Base-by-base conservation (phyloP, 768 basidiomycete species). In the Suillus plorans region DNA sequence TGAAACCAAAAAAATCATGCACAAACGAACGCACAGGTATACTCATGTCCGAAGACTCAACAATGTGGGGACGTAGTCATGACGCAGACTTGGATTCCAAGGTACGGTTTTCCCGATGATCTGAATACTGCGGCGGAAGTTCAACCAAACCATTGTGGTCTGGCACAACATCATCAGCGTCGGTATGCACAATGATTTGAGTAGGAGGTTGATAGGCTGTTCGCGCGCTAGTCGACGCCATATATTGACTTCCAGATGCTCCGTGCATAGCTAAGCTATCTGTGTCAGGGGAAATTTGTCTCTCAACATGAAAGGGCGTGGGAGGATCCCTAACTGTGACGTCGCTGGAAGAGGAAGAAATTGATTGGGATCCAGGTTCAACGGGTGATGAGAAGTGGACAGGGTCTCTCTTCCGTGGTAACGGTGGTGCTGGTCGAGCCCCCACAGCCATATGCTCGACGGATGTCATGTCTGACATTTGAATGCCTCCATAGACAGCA, bases 91-190 rank as follows among this genome's bases (percentile, higher is more conserved):
- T 64, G 22, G 61, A 18, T 50, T 34, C 44, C 31, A 9, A 14
- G 36, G 41, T 34, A 49, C 5, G 14, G 44, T 70, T 61, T 56
- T 71, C 71, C 20, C 80, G 82, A 41, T 83, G 78, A 64, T 85
- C 87, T 28, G 81, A 81, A 70, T 92, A 92, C 72, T 86, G 86
- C 18, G 90, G 90, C 31, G 91, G 91, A n/a, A 91, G 81, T 75
- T 92, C 90, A 7, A 91, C 81, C 20, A 90, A 77, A 5, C 81
- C 89, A 13, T 83, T 76, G 25, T 76, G 81, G 63, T 79, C 78
- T 28, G 58, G 41, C 5, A 84, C 77, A 13, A 69, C 75, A 69
- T 91, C 90, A 61, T 89, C 89, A 9, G 82, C 82, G 71, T 91
- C 91, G 3, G 86, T 88, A 67, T 92, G 90, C 6, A 91, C 69